These are phyloP conservation scores for Herpotrichia juniperi DNA, from an alignment of 2,329 filamentous ascomycete species.

Conservation along the genomic window DNA sequence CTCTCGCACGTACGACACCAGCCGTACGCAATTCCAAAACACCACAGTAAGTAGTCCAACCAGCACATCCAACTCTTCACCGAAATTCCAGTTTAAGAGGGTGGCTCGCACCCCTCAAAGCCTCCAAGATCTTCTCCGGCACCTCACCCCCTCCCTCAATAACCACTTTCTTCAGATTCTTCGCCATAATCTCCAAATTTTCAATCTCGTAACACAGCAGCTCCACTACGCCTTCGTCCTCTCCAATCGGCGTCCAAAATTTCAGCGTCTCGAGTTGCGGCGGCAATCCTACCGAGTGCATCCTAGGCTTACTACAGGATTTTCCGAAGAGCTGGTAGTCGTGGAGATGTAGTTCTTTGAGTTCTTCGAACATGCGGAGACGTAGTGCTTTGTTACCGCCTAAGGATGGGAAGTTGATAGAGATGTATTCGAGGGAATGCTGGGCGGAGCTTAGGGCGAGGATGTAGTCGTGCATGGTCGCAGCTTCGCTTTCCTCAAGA, in stretches of 20 bases:
- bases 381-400: constrained; percentile 35
- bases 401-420: constrained; percentile 34
- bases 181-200: constrained; percentile 32
- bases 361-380: constrained; percentile 32
- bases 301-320: constrained; percentile 36
- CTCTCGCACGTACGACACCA: neutral
- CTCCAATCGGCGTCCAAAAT: constrained; percentile 40
- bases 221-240: constrained; percentile 36
- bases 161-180: constrained; percentile 29
- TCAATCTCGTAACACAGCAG: constrained; percentile 33
- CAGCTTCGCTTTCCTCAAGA: constrained; percentile 37
- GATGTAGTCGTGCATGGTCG: constrained; percentile 37
- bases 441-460: constrained; percentile 34
- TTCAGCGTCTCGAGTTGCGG: constrained; percentile 34
- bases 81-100: neutral
- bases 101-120: constrained; percentile 17
- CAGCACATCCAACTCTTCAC: neutral
- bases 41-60: too few species aligned
- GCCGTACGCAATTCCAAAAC: neutral
- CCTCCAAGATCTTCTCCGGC: constrained; percentile 27
- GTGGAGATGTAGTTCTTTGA: constrained; percentile 33
- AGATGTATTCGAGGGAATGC: constrained; percentile 33
- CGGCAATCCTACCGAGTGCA: constrained; percentile 38
- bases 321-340: constrained; percentile 41
- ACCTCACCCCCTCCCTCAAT: constrained; percentile 35